Evolutionary conservation across 495 filamentous ascomycete genomes (phyloP), one percentile per base, ranked within the genome.

Genomic region (Penicillium lividum): DNA sequence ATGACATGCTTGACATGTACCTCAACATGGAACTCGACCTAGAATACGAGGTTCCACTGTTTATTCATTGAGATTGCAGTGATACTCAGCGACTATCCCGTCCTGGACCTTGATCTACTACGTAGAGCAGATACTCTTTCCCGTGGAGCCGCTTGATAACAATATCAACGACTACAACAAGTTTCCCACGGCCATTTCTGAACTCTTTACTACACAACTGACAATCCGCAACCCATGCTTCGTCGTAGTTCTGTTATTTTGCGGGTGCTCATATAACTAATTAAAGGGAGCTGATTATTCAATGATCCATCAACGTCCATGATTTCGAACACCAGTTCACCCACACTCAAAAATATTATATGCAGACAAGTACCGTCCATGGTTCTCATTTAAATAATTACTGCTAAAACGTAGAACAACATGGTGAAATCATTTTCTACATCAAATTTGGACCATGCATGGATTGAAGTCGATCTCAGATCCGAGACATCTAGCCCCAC

Each of bases 61-160:
- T 11, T 36, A 11, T 10, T 5, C 33, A 8, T 11, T 36, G 33
- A 11, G 10, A 11, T 36, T 36, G 8, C 10, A 9, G 33, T 9
- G 4, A 44, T n/a, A 44, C 42, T 43, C 40, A 36, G 33, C 13
- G 9, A 36, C 54, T 42, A 54, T 33, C 11, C 29, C 43, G 46
- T 36, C 59, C 59, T 56, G 53, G 56, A 47, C 60, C 40, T 36
- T 45, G 31, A 60, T 51, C 15, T 63, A 59, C 57, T 25, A 29
- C n/a, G 60, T 50, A 58, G 4, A 58, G 34, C 15, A 7, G 30
- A 43, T 57, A 47, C 47, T 45, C 46, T 56, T 36, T 30, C 33
- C 52, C 56, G 56, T 50, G 18, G 33, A 40, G 38, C 38, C 3
- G 0, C 33, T 36, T 11, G 9, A 36, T 36, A 33, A 33, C 31